Evolutionary conservation across 345 rosid species (phyloP), one percentile per base, ranked within the genome.

Genomic region (Eutrema heterophyllum): DNA sequence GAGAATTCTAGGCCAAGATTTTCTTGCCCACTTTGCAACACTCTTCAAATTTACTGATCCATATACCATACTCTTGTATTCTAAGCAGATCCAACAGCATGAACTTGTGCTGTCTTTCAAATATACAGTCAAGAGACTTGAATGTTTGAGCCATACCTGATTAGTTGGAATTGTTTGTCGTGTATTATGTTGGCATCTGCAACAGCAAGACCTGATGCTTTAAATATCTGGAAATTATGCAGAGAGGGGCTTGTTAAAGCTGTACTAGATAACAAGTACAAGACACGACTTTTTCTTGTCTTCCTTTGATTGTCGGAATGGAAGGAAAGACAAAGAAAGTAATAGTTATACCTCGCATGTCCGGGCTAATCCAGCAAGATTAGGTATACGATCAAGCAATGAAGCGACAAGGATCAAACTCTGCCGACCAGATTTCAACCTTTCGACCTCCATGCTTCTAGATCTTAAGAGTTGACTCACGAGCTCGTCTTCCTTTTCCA

Each of bases 361-460:
- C 71, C 96, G 87, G 68, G 97, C 95, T 83, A 94, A 83, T 54
- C 98, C 97, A 52, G 97, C 97, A 79, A 94, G 93, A 78, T 94
- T 94, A 54, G 98, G 98, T 63, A 91, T 87, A 40, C 98, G 93
- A 79, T 94, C 96, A 72, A 91, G 80, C 40, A 94, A 76, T 54
- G 97, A 94, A 63, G 97, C 98, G 56, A 94, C 98, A 44, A 94
- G 86, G 67, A 94, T 83, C 79, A 94, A 79, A 29, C 84, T 76
- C 81, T 89, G 98, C 35, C 84, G 84, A 65, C 92, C 86, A 63
- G 88, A 87, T 83, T 76, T 85, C 68, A 81, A 54, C 70, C 67
- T 85, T 78, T 89, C 89, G 70, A 86, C 84, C 15, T 84, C 79
- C 79, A 80, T 76, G 62, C 86, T 87, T 68, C 93, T 87, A 40